Evolutionary conservation across 1,139 yeast species (phyloP), one percentile per base, ranked within the genome.

Genomic region (Lodderomyces orthopsilosis): DNA sequence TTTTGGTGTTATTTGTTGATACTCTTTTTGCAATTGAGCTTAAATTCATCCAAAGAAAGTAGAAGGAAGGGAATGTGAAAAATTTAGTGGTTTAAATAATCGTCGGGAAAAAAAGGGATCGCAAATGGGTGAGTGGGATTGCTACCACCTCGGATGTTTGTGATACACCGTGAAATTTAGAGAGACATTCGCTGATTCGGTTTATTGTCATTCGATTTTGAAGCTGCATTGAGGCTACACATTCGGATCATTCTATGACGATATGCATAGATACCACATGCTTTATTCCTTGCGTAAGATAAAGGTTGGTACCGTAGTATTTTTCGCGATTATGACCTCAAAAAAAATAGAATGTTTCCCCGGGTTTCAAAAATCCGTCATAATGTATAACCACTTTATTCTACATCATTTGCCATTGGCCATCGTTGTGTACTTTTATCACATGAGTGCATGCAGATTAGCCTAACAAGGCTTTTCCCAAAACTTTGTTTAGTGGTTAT

Each of bases 1-100:
- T 88, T 45, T 28, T 54, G 10, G 5, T 18, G 17, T 23, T 18
- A 15, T 17, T 23, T 4, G 13, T 35, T 13, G 32, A 37, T 23
- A 23, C 10, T 22, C 26, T 37, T 34, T 35, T 34, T 15, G 46
- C 46, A 41, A 44, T 44, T 46, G 51, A 43, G 28, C 22, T 32
- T 21, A 15, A 26, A 23, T 37, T 32, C 34, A 35, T 35, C 24
- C 33, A 30, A 39, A 35, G 23, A 40, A 26, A 23, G 24, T 37
- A 30, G 27, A 14, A 12, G 35, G 22, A 36, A 32, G 26, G 27
- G 33, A 36, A 42, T 32, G 32, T 10, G 39, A 24, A 15, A 30
- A n/a, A 14, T 30, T 30, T 17, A 28, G 10, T 24, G 10, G 27
- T 24, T 10, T 24, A 8, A 8, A 24, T 24, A 24, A 24, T 24